Conservation (phyloP, 2,329 filamentous ascomycete genomes). For the Curvularia hawaiiensis region DNA sequence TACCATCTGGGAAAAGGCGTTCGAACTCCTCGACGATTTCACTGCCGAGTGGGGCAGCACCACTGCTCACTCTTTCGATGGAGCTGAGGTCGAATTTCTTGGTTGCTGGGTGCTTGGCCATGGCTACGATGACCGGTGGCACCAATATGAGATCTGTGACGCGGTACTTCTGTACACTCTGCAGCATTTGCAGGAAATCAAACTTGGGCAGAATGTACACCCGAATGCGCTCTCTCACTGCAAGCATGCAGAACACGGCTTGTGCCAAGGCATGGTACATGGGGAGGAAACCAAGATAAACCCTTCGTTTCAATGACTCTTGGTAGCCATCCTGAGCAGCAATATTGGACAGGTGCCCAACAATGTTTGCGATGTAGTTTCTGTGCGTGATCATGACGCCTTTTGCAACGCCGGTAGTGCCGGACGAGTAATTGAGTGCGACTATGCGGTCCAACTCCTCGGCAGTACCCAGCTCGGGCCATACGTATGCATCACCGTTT, state of each 20-base stretch:
- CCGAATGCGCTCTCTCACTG: conserved; percentile 62
- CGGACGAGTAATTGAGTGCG: conserved; percentile 78
- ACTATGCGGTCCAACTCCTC: conserved; percentile 61
- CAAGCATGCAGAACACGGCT: conserved; percentile 68
- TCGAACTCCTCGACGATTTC: conserved; percentile 59
- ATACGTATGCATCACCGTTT: conserved; percentile 64
- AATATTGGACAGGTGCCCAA: conserved; percentile 60
- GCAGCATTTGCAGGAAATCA: conserved; percentile 74
- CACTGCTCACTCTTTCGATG: conserved; percentile 63
- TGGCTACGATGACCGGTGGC: conserved; percentile 74
- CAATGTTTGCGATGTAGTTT: conserved; percentile 74
- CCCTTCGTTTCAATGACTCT: conserved; percentile 49
- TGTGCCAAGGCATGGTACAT: conserved; percentile 63
- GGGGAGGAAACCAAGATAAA: conserved; percentile 71
- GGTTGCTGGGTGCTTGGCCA: conserved; percentile 73
- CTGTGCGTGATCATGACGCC: conserved; percentile 82
- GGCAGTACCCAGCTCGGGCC: conserved; percentile 62
- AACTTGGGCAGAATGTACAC: conserved; percentile 82
- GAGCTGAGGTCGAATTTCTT: conserved; percentile 71
- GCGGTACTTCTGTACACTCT: conserved; percentile 68
- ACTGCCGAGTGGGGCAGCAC: conserved; percentile 67
- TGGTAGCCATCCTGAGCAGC: conserved; percentile 57
- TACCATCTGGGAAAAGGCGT: conserved; percentile 57
- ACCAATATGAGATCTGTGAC: conserved; percentile 72
- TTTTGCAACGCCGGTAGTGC: conserved; percentile 83